These are phyloP conservation scores for Amoebophrya sp. DNA, from an alignment of 169 alveolate species.

Conservation along the genomic window DNA sequence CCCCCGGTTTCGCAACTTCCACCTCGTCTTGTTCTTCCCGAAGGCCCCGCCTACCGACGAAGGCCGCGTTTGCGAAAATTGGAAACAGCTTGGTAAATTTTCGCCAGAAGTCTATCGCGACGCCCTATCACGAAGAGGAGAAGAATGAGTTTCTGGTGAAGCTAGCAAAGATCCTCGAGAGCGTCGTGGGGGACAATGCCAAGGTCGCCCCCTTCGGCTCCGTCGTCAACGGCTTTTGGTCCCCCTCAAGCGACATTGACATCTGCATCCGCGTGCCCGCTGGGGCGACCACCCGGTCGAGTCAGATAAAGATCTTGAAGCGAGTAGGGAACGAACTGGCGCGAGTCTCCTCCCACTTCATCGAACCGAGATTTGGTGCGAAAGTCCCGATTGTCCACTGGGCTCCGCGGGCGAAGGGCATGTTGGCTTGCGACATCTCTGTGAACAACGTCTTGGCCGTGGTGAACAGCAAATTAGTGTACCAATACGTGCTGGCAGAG, in stretches of 20 bases:
- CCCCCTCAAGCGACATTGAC: constrained; percentile 48
- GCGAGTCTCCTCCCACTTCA: constrained; percentile 36
- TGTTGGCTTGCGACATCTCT: constrained; percentile 45
- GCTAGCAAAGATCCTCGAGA: not conserved
- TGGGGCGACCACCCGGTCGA: constrained; percentile 41
- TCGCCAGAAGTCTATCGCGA: too few species aligned
- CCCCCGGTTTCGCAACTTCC: too few species aligned
- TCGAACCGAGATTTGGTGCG: constrained; percentile 49
- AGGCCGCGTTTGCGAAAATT: too few species aligned
- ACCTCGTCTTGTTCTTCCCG: too few species aligned
- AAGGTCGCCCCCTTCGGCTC: constrained; percentile 50
- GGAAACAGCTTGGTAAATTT: too few species aligned
- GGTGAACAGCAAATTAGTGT: constrained; percentile 46
- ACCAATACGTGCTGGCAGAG: constrained; percentile 41
- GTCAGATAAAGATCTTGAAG: constrained; percentile 45
- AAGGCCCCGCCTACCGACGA: too few species aligned
- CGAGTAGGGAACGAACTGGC: constrained; percentile 41
- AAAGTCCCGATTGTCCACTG: constrained; percentile 51
- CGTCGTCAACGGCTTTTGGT: constrained; percentile 50
- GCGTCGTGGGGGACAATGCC: constrained; percentile 11
- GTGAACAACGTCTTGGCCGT: constrained; percentile 53
- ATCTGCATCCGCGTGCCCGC: constrained; percentile 45
- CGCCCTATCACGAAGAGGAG: not conserved
- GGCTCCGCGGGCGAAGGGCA: constrained; percentile 36
- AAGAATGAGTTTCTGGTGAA: not conserved